Evolutionary conservation across 2,329 filamentous ascomycete species (phyloP).

Genomic region (Teratosphaeria pseudoeucalypti): DNA sequence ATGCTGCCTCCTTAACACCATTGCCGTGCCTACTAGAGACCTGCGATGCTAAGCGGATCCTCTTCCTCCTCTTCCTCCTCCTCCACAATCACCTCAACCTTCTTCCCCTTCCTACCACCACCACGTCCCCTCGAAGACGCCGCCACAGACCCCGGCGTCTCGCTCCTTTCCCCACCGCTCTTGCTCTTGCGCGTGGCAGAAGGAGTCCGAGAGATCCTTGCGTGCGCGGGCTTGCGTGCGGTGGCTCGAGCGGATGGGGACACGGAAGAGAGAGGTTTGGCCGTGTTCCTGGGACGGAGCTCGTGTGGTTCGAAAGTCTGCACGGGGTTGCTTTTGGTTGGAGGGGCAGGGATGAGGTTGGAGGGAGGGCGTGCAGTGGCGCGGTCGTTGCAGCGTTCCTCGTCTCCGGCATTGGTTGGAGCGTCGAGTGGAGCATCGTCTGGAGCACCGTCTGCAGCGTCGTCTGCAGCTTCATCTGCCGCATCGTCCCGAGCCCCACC

Average conservation of each 20-base stretch:
- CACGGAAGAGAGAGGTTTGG: background rate
- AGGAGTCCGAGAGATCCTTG: background rate
- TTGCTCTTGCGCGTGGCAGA: background rate
- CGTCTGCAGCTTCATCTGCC: too few relatives aligned
- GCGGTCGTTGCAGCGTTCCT: too few relatives aligned
- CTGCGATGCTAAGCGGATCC: background rate
- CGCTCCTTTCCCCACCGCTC: background rate
- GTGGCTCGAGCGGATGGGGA: background rate
- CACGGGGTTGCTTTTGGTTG: too few relatives aligned
- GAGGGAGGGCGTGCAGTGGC: too few relatives aligned
- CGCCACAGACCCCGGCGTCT: background rate
- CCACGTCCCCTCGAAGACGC: background rate
- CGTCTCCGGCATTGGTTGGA: too few relatives aligned
- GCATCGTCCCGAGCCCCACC: too few relatives aligned
- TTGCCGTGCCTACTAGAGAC: background rate
- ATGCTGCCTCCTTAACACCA: background rate
- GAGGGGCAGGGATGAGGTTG: too few relatives aligned
- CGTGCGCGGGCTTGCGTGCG: background rate
- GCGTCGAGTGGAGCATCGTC: too few relatives aligned
- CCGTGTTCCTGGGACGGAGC: background rate
- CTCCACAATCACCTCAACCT: background rate
- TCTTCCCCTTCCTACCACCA: background rate
- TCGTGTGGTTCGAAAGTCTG: background rate
- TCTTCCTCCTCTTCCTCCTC: background rate
- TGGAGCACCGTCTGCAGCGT: too few relatives aligned